A percentile compares a stretch with the other conserved stretches of the same genome.
Evolutionary conservation across 331 rosid genomes (phyloP).

Genomic region (Malus hybrid): DNA sequence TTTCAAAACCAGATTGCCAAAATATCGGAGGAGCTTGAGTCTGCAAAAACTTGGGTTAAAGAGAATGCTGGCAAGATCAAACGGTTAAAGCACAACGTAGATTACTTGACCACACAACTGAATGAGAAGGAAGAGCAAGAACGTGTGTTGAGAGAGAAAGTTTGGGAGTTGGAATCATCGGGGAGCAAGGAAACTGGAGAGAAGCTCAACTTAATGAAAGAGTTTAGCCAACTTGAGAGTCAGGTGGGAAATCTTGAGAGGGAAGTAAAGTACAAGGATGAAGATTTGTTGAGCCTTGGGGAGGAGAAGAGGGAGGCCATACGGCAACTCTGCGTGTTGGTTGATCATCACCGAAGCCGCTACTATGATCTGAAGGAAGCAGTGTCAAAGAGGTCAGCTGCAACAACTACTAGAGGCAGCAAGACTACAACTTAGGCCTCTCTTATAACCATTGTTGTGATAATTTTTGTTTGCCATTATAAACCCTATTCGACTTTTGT

Average conservation of each 20-base stretch:
- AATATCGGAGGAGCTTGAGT: conserved; percentile 31
- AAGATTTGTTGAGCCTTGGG: conserved; percentile 33
- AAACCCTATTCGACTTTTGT: not conserved
- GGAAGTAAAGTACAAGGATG: conserved; percentile 47
- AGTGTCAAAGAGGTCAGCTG: conserved; percentile 14
- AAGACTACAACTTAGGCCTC: conserved; percentile 3
- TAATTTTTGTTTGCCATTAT: not conserved
- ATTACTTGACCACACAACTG: conserved; percentile 13
- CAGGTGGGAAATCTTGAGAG: conserved; percentile 44
- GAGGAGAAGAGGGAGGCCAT: conserved; percentile 73
- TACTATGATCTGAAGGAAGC: conserved; percentile 39
- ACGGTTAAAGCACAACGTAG: conserved; percentile 19
- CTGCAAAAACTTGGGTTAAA: conserved; percentile 33
- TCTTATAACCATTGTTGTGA: not conserved
- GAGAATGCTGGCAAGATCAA: conserved; percentile 24
- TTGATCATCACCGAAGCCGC: conserved; percentile 59
- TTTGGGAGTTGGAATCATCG: conserved; percentile 51
- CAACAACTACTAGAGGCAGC: not conserved
- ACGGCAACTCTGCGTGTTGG: conserved; percentile 60
- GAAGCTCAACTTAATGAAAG: conserved; percentile 43
- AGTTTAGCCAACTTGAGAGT: conserved; percentile 39
- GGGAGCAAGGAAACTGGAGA: conserved; percentile 55
- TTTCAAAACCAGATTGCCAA: conserved; percentile 21
- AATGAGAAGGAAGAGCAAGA: conserved; percentile 45
- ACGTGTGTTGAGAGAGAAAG: conserved; percentile 36